phyloP scores from a whole-genome alignment of 306 rosid species.

The Senna tora region DNA sequence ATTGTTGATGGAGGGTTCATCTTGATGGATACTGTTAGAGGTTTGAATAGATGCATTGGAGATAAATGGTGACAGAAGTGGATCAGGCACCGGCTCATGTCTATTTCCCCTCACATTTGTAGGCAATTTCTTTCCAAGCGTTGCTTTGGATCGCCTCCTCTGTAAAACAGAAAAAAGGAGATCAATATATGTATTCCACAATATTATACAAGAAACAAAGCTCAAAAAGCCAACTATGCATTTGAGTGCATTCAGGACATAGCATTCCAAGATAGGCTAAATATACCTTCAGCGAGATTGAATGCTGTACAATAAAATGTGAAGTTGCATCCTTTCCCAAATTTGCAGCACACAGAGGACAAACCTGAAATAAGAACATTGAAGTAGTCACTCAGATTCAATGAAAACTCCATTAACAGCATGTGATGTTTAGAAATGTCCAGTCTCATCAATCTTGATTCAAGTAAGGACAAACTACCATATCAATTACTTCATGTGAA shows the following conservation, averaged over 20 bases:
- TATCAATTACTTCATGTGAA: constrained; percentile 28
- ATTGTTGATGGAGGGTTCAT: constrained; percentile 41
- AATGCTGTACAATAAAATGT: constrained; percentile 69
- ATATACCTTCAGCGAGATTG: constrained; percentile 74
- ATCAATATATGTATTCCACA: constrained; percentile 23
- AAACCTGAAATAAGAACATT: constrained; percentile 63
- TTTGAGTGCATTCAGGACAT: constrained; percentile 9
- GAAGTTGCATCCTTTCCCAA: constrained; percentile 71
- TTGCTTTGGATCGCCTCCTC: constrained; percentile 64
- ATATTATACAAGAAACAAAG: constrained; percentile 29
- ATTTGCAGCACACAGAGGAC: constrained; percentile 87
- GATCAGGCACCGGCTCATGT: constrained; percentile 67
- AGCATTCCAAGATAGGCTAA: constrained; percentile 21
- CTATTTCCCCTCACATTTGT: constrained; percentile 48
- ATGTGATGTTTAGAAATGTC: not conserved
- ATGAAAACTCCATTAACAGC: constrained; percentile 11
- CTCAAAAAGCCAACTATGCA: constrained; percentile 28
- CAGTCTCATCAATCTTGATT: constrained; percentile 3
- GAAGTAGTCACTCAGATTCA: constrained; percentile 39
- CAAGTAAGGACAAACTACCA: constrained; percentile 26
- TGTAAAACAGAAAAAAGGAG: constrained; percentile 42
- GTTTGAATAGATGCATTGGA: constrained; percentile 49
- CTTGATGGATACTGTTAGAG: constrained; percentile 36
- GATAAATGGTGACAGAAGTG: constrained; percentile 75
- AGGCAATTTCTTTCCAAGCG: constrained; percentile 55